These are phyloP conservation scores for Chalara sp. DNA, from an alignment of 2,329 filamentous ascomycete genomes.

Conservation along the genomic window DNA sequence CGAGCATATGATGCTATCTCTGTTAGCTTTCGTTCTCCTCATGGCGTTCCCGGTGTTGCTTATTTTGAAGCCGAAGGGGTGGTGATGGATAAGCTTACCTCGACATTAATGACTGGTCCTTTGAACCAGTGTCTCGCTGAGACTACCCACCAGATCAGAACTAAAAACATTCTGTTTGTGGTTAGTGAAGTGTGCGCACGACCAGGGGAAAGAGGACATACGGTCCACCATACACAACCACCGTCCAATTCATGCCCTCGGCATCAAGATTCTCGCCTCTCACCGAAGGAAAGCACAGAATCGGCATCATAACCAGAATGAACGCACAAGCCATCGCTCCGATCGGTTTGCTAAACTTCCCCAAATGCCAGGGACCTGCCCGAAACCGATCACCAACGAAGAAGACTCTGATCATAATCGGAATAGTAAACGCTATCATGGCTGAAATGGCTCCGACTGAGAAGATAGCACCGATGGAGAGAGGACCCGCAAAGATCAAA, in stretches of 20 bases:
- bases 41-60: background rate
- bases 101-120: conserved; percentile 57
- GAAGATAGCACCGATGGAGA: conserved; percentile 59
- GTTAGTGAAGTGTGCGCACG: conserved; percentile 5
- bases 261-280: conserved; percentile 45
- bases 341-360: conserved; percentile 48
- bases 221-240: conserved; percentile 53
- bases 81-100: conserved; percentile 19
- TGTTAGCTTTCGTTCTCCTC: background rate
- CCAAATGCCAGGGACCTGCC: conserved; percentile 59
- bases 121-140: conserved; percentile 60
- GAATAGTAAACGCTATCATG: conserved; percentile 51
- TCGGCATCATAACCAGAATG: conserved; percentile 58
- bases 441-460: conserved; percentile 60
- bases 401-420: conserved; percentile 49
- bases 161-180: conserved; percentile 39
- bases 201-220: conserved; percentile 12
- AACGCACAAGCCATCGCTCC: conserved; percentile 49
- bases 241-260: conserved; percentile 57
- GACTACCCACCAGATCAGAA: conserved; percentile 53
- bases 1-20: background rate
- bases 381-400: conserved; percentile 56
- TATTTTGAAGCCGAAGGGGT: background rate
- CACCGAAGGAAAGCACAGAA: conserved; percentile 53
- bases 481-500: conserved; percentile 53